Percentiles rank a stretch among this genome's conserved stretches.
phyloP scores from a whole-genome alignment of 306 rosid genomes.

The Sesbania bispinosa region DNA sequence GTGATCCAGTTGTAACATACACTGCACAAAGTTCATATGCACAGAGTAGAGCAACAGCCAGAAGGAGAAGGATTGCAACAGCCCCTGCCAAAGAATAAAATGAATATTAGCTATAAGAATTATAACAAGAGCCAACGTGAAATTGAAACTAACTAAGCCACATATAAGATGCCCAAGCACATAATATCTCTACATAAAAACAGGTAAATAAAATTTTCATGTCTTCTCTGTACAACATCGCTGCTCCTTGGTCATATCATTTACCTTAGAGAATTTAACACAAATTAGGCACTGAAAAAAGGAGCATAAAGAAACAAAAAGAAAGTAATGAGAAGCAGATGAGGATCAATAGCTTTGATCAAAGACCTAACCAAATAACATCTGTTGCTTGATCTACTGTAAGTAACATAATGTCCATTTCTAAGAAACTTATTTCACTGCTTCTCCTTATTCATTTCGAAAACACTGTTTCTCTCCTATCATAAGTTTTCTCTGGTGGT shows the following conservation, averaged over 20 bases:
- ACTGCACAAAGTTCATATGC: constrained; percentile 98
- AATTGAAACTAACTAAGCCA: not conserved
- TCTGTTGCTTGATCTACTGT: not conserved
- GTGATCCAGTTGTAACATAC: constrained; percentile 94
- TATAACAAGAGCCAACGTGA: not conserved
- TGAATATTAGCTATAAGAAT: not conserved
- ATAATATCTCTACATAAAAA: no score
- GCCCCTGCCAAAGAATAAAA: constrained; percentile 61
- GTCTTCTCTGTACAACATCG: not conserved
- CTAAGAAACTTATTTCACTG: not conserved
- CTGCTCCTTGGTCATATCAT: not conserved
- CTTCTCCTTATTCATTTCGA: not conserved
- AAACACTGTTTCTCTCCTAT: not conserved
- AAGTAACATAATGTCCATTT: not conserved
- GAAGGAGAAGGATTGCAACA: constrained; percentile 92
- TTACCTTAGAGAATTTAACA: not conserved
- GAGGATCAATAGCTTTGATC: not conserved
- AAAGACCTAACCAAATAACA: constrained; percentile 3
- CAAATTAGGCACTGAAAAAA: not conserved
- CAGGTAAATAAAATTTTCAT: not conserved
- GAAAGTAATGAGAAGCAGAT: not conserved
- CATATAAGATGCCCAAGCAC: no score
- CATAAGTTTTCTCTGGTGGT: not conserved
- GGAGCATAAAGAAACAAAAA: not conserved
- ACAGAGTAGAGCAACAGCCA: constrained; percentile 96